phyloP scores from a whole-genome alignment of 805 yeast species.

The Metschnikowia sp. region DNA sequence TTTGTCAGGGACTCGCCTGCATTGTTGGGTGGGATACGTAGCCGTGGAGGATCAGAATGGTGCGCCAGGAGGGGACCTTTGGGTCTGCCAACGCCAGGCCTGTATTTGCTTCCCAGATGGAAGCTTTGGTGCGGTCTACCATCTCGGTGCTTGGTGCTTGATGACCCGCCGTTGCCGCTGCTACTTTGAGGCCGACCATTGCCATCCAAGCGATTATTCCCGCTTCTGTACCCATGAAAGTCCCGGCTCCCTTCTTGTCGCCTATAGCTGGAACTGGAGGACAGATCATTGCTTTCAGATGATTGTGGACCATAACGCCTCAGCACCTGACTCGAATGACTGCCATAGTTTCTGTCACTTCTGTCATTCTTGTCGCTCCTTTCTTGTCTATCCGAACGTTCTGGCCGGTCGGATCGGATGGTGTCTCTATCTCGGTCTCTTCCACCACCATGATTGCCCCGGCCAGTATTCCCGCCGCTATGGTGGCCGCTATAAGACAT shows the following conservation, averaged over 20 bases:
- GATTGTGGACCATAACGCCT: not conserved
- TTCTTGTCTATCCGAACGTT: conserved; percentile 2
- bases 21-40: not conserved
- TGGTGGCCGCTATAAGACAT: conserved; percentile 14
- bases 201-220: not conserved
- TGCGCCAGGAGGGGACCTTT: conserved; percentile 1
- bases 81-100: conserved; percentile 7
- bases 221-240: conserved; percentile 13
- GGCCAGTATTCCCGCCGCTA: conserved; percentile 7
- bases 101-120: conserved; percentile 16
- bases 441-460: conserved; percentile 6
- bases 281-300: not conserved
- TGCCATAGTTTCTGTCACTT: conserved; percentile 2
- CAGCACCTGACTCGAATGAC: not conserved
- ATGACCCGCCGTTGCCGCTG: not conserved
- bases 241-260: conserved; percentile 10
- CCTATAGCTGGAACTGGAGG: conserved; percentile 5
- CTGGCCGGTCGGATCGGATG: conserved; percentile 1
- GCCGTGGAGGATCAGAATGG: too few species aligned
- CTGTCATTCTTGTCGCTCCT: conserved; percentile 1
- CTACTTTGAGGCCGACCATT: not conserved
- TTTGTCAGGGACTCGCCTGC: not conserved
- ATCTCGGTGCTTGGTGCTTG: conserved; percentile 2
- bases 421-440: conserved; percentile 10
- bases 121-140: conserved; percentile 6